Evolutionary conservation across 148 eudicot genomes (phyloP), one percentile per base, ranked within the genome.

Genomic region (Drosera capensis): DNA sequence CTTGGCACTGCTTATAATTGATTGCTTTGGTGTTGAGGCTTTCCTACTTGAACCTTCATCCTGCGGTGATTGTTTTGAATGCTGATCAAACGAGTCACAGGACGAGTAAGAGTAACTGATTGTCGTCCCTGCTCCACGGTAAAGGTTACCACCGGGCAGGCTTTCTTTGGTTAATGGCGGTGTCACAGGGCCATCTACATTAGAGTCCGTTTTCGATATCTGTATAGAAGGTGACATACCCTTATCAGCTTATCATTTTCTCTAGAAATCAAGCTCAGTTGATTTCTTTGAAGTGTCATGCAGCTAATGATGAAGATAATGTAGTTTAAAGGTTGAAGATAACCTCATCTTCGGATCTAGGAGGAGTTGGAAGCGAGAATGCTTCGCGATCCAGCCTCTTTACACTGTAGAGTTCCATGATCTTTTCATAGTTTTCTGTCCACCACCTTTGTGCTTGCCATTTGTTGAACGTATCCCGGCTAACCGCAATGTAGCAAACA

Each of bases 401-500:
- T 34, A 90, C 99, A 54, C 85, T 90, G 73, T 90, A 90, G 7
- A 90, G 79, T 49, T 90, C 99, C 79, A 78, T 76, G 49, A 90
- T 71, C 61, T 77, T 85, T 45, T 90, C 99, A 43, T 70, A 78
- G 59, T 90, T 85, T 50, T 90, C 99, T 20, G 93, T 69, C 99
- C 99, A 90, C 99, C 99, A 90, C 34, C 68, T 80, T 55, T 90
- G 99, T 25, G 95, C 95, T 85, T 90, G 93, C 85, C 78, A 78
- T 70, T 90, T 70, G 68, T 81, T 79, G 62, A 78, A 90, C 65
- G 51, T 81, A 45, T 90, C 99, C 55, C 94, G 95, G 72, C 99
- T 90, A 48, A 58, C 21, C 62, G 60, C 67, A 43, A 16, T 25
- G 65, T 55, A 36, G 3, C 43, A 57, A 18, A 14, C 29, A 45